Percentiles rank a stretch among this genome's conserved stretches.
Evolutionary conservation across 768 basidiomycete species (phyloP).

Genomic region (Boletus pseudo-olivaceus): DNA sequence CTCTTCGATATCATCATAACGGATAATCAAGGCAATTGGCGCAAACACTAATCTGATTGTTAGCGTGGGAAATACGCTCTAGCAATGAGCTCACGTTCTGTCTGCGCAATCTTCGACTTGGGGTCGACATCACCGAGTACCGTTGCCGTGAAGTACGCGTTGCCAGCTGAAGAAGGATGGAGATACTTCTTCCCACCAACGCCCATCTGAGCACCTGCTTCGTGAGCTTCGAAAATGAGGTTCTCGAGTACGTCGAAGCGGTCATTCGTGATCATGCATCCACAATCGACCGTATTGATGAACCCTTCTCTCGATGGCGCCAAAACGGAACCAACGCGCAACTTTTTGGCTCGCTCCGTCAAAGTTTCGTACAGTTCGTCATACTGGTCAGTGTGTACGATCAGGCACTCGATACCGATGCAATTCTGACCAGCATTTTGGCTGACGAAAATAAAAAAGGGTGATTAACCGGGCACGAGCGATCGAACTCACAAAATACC

Average conservation of each 20-base stretch:
- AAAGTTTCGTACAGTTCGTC: constrained; percentile 70
- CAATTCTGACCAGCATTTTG: constrained; percentile 96
- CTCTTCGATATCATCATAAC: constrained; percentile 79
- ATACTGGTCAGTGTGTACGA: constrained; percentile 78
- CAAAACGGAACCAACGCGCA: constrained; percentile 79
- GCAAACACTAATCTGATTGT: constrained; percentile 73
- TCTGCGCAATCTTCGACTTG: constrained; percentile 71
- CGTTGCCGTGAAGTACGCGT: constrained; percentile 84
- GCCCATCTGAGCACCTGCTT: constrained; percentile 60
- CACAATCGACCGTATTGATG: constrained; percentile 75
- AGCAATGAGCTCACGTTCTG: constrained; percentile 53
- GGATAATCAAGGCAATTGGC: constrained; percentile 83
- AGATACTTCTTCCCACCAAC: constrained; percentile 63
- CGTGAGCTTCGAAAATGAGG: constrained; percentile 65
- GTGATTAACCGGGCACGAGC: neutral
- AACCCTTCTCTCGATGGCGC: constrained; percentile 64
- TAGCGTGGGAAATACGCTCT: constrained; percentile 4
- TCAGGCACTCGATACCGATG: constrained; percentile 91
- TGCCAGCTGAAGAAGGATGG: constrained; percentile 67
- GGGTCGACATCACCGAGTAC: constrained; percentile 75
- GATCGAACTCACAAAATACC: constrained; percentile 76
- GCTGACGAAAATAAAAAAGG: constrained; percentile 38
- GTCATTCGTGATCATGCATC: constrained; percentile 77
- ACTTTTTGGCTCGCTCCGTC: constrained; percentile 54
- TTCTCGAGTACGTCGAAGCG: constrained; percentile 67